Evolutionary conservation across 2,329 filamentous ascomycete genomes (phyloP), one percentile per base, ranked within the genome.

Genomic region (Aspergillus japonicus): DNA sequence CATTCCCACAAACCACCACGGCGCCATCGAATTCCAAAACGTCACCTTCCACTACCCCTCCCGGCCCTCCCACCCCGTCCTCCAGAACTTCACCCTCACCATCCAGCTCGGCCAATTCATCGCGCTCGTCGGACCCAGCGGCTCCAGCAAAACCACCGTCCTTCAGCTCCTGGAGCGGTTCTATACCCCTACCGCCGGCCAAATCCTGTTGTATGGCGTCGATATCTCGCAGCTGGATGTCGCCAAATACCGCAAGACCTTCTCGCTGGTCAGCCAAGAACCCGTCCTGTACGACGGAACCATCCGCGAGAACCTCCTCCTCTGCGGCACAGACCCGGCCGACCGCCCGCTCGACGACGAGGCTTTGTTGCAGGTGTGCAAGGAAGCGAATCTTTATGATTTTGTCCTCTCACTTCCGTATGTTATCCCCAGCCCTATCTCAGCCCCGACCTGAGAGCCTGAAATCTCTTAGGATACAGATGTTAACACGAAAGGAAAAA

Each of bases 71-170:
- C 39, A 56, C 14, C 8, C 35, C 4, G 66, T 71, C 12, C 39
- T 44, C 14, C 39, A 44, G n/a, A 44, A 19, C n/a, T 44, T 44
- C n/a, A 19, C 39, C 14, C 50, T 72, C 19, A 58, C 33, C 48
- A 73, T 82, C 54, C 70, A 75, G 23, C 76, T 77, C 1, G 82
- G 82, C 10, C 77, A 83, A n/a, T 83, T 80, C 51, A 75, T 80
- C 5, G 83, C 82, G 0, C 70, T 85, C 23, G 82, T 85, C 2
- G 83, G 83, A 21, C 77, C 81, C 0, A 83, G 79, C 2, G 83
- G 83, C 14, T 83, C 80, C 57, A 83, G 83, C 6, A 76, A 92
- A 75, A 88, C 86, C 0, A 90, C 86, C n/a, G 86, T 90, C 39
- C 84, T 92, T 26, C 75, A 75, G 4, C 75, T 85, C 0, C 72